Conservation (phyloP, 306 rosid species). For the barrel medic (Medicago truncatula) region MtrunA17r5.0-ANR NC_053045.1:8044501-8045000, state of each 20-base stretch:
- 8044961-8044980: not conserved
- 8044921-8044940: not conserved
- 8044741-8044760: not conserved
- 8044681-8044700: conserved; percentile 8
- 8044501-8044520: not conserved
- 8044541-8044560: not conserved
- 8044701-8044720: not conserved
- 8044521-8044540: not conserved
- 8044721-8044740: conserved; percentile 25
- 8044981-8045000: conserved; percentile 24
- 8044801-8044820: not conserved
- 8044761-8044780: conserved; percentile 8
- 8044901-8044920: not conserved
- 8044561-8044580: conserved; percentile 9
- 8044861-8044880: too few species aligned
- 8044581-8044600: not conserved
- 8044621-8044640: not conserved
- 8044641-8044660: not conserved
- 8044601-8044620: not conserved
- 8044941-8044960: not conserved
- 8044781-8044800: accelerated
- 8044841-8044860: not conserved
- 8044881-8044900: not conserved
- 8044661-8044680: conserved; percentile 38
- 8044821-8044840: conserved; percentile 32